These are phyloP conservation scores for Sarcodon aspratus DNA, from an alignment of 768 basidiomycete genomes.

Conservation along the genomic window DNA sequence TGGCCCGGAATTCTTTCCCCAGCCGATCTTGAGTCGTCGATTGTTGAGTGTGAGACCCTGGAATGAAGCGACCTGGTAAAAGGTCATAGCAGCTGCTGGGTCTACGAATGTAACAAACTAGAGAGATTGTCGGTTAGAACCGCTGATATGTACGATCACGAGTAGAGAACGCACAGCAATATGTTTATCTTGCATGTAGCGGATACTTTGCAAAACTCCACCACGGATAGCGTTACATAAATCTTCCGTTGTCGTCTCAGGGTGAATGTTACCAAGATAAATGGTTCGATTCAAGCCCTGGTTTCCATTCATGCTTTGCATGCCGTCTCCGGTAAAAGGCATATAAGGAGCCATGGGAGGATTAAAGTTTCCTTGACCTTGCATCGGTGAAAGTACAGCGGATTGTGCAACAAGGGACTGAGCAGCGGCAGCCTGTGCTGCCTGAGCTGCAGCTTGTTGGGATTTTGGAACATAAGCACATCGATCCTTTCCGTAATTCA, in stretches of 20 bases:
- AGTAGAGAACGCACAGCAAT: constrained; percentile 55
- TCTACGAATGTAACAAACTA: constrained; percentile 97
- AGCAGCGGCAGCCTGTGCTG: constrained; percentile 79
- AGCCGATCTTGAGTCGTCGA: constrained; percentile 91
- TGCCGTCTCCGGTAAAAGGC: constrained; percentile 29
- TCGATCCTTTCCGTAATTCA: constrained; percentile 98
- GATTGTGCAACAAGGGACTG: constrained; percentile 53
- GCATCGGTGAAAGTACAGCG: constrained; percentile 20
- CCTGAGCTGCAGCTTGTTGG: constrained; percentile 80
- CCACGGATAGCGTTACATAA: constrained; percentile 94
- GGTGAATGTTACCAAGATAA: constrained; percentile 93
- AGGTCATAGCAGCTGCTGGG: constrained; percentile 83
- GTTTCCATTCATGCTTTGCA: constrained; percentile 39
- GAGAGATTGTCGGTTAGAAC: constrained; percentile 1
- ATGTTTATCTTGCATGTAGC: constrained; percentile 95
- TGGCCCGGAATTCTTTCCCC: constrained; percentile 94
- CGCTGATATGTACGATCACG: background rate
- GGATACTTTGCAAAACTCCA: constrained; percentile 90
- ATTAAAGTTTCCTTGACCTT: constrained; percentile 11
- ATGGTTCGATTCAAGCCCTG: constrained; percentile 83
- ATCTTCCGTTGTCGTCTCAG: constrained; percentile 91
- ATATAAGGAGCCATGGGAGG: constrained; percentile 20
- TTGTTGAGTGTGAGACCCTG: constrained; percentile 89
- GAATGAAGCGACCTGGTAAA: constrained; percentile 86
- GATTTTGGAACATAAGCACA: constrained; percentile 97